These are phyloP conservation scores for Hypoxylon trugodes DNA, from an alignment of 495 filamentous ascomycete species.

Conservation along the genomic window DNA sequence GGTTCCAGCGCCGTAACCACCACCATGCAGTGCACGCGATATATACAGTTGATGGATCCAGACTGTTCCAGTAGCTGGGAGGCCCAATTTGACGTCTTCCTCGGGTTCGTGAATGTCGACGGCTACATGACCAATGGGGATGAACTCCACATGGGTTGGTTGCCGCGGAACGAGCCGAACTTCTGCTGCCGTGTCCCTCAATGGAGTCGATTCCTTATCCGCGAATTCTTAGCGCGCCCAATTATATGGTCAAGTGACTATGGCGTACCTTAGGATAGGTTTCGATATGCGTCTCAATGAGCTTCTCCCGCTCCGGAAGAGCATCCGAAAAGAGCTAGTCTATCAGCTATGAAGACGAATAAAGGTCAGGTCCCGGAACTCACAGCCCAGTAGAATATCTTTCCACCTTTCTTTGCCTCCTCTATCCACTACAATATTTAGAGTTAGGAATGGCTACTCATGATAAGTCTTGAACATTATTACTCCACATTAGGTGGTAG, in stretches of 20 bases:
- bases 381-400: conserved; percentile 47
- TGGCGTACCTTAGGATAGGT: conserved; percentile 39
- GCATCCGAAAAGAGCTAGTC: conserved; percentile 40
- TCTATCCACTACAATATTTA: conserved; percentile 33
- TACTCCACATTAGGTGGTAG: conserved; percentile 1
- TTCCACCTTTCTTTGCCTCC: conserved; percentile 38
- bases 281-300: conserved; percentile 37
- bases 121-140: conserved; percentile 54
- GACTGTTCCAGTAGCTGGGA: conserved; percentile 40
- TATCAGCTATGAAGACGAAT: conserved; percentile 13
- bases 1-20: conserved; percentile 49
- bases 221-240: conserved; percentile 12
- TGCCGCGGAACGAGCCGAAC: conserved; percentile 41
- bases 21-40: conserved; percentile 45
- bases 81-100: conserved; percentile 37
- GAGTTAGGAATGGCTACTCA: conserved; percentile 12
- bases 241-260: not conserved
- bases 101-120: conserved; percentile 43
- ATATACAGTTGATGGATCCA: conserved; percentile 52
- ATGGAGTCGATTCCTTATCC: conserved; percentile 35
- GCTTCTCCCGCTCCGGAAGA: conserved; percentile 33
- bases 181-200: conserved; percentile 45
- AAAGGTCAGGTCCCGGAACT: conserved; percentile 12
- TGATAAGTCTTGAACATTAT: not conserved
- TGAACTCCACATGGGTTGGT: conserved; percentile 41